These are phyloP conservation scores for Cryptosporidium sp. DNA, from an alignment of 169 alveolate species.

Conservation along the genomic window DNA sequence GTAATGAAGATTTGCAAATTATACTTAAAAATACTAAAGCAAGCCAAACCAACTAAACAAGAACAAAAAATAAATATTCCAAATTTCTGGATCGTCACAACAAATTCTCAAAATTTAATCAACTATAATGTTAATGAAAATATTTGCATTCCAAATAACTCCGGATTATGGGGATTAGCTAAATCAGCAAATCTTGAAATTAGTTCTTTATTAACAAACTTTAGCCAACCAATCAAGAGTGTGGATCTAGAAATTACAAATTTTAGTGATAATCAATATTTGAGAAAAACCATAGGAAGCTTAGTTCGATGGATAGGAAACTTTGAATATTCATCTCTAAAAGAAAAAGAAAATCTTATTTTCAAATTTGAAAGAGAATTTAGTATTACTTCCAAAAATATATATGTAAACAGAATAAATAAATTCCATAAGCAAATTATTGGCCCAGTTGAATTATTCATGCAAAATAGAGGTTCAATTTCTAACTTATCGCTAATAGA, in stretches of 20 bases:
- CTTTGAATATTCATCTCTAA: slow-evolving; percentile 24
- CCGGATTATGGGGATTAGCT: slow-evolving; percentile 87
- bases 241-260: slow-evolving; percentile 35
- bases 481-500: slow-evolving; percentile 36
- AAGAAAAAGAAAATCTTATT: background rate
- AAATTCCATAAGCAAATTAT: background rate
- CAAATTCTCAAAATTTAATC: slow-evolving; percentile 29
- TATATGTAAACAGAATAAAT: slow-evolving; percentile 35
- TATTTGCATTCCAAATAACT: slow-evolving; percentile 75
- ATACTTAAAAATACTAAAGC: background rate
- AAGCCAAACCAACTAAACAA: background rate
- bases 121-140: background rate
- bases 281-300: background rate
- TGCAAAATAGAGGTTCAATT: slow-evolving; percentile 65
- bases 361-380: slow-evolving; percentile 54
- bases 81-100: slow-evolving; percentile 40
- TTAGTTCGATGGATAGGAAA: slow-evolving; percentile 19
- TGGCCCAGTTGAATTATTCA: slow-evolving; percentile 47
- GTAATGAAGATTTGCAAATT: slow-evolving; percentile 29
- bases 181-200: slow-evolving; percentile 80
- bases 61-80: slow-evolving; percentile 1
- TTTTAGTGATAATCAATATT: background rate
- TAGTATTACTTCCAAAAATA: slow-evolving; percentile 15
- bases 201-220: slow-evolving; percentile 15
- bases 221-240: slow-evolving; percentile 53